A percentile compares a stretch with the other conserved stretches of the same genome.
Evolutionary conservation across 2,329 filamentous ascomycete species (phyloP).

Genomic region (Bisporella sp.): DNA sequence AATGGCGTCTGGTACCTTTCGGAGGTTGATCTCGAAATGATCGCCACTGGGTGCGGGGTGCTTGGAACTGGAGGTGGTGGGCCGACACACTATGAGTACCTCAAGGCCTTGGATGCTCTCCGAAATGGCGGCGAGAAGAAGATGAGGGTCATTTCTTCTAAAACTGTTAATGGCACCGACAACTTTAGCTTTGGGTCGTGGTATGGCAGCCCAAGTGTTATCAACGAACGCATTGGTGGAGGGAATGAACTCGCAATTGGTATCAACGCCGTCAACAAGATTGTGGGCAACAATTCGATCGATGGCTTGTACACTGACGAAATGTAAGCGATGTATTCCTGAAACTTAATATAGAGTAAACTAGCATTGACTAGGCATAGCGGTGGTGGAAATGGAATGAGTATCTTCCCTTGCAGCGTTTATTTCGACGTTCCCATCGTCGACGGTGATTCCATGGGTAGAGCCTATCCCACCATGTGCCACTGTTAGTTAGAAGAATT

Average conservation of each 20-base stretch:
- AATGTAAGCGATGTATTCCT: slow-evolving; percentile 16
- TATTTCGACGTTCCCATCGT: slow-evolving; percentile 31
- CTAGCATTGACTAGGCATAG: too few species aligned
- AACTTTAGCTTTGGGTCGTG: slow-evolving; percentile 37
- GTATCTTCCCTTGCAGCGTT: slow-evolving; percentile 20
- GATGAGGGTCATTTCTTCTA: slow-evolving; percentile 34
- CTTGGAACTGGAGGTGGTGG: slow-evolving; percentile 41
- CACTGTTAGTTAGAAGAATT: slow-evolving; percentile 16
- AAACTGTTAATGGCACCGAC: slow-evolving; percentile 36
- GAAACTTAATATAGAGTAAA: slow-evolving; percentile 30
- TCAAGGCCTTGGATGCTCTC: slow-evolving; percentile 34
- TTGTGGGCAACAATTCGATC: too few species aligned
- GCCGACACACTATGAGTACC: slow-evolving; percentile 36
- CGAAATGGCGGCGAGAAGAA: slow-evolving; percentile 28
- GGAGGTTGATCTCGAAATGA: slow-evolving; percentile 36
- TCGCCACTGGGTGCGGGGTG: slow-evolving; percentile 40
- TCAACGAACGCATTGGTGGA: slow-evolving; percentile 35
- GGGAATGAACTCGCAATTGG: slow-evolving; percentile 16
- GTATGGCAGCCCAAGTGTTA: slow-evolving; percentile 36
- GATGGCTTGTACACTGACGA: too few species aligned
- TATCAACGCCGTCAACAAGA: too few species aligned
- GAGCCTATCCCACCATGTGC: slow-evolving; percentile 39
- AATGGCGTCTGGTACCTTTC: slow-evolving; percentile 33
- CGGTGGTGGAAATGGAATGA: slow-evolving; percentile 34
- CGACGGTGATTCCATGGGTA: slow-evolving; percentile 39